Evolutionary conservation across 305 asterid species (phyloP), one percentile per base, ranked within the genome.

Genomic region (Fraxinus angustifolia): DNA sequence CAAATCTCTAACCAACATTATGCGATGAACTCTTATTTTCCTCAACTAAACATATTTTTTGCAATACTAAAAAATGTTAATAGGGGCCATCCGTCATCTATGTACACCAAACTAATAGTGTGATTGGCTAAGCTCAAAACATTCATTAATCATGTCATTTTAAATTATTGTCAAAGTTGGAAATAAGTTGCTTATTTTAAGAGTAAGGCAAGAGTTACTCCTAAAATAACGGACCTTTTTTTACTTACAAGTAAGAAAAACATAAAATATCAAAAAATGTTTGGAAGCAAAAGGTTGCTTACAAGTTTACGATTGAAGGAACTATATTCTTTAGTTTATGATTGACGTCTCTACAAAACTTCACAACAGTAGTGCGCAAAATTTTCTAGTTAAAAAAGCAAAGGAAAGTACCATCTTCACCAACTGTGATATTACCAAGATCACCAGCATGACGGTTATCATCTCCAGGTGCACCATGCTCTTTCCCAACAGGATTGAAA

Each of bases 361-460:
- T 48, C 1, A 48, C 14, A 28, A 28, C 6, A 48, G 12, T 28
- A 60, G 26, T 2, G 5, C 6, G 3, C 34, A 30, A 70, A 58
- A 73, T 67, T 50, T 34, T 36, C 60, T n/a, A 80, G 62, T 14
- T 6, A 53, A 77, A 75, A 73, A 38, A 58, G 23, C 36, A 78
- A 73, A 78, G 74, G 83, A 67, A 26, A 36, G 70, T 90, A 95
- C 99, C 99, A 86, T 95, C 97, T 28, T 88, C 94, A 16, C 92
- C 94, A 82, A 85, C 97, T 74, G 86, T 91, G 82, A 95, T 80
- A 80, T 95, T 95, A 21, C 98, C 99, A 82, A 95, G 98, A 91
- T 95, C 98, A 88, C 98, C 99, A 78, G 99, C 99, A 88, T 95
- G 99, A 77, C 98, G 98, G 84, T n/a, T 40, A 82, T 91, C 94